phyloP scores from a whole-genome alignment of 2,329 filamentous ascomycete genomes.

The Metarhizium sp. region DNA sequence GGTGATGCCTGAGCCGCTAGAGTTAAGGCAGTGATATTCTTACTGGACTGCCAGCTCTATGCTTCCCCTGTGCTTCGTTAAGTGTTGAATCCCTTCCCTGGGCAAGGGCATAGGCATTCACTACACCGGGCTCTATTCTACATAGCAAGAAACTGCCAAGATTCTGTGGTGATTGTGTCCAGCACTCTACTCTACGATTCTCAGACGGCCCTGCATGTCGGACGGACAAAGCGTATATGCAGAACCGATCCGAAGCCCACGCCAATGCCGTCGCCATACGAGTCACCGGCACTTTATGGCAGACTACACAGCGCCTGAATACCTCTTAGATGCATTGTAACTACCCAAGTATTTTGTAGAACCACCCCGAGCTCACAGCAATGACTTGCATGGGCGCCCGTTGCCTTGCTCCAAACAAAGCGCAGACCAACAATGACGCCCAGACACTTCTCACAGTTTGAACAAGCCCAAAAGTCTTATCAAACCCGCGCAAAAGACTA shows the following conservation, averaged over 20 bases:
- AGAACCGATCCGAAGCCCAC: neutral
- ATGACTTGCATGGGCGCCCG: neutral
- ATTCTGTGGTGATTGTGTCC: neutral
- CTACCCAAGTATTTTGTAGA: neutral
- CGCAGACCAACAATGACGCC: neutral
- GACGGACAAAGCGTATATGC: neutral
- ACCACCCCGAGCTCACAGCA: neutral
- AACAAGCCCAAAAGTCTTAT: constrained; percentile 20
- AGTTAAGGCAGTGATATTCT: no score
- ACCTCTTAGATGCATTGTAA: neutral
- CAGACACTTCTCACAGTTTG: neutral
- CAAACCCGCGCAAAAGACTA: constrained; percentile 19
- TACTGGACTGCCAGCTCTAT: no score
- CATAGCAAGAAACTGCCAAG: no score
- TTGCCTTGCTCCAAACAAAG: neutral
- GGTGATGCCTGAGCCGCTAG: no score
- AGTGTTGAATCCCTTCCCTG: no score
- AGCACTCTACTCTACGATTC: neutral
- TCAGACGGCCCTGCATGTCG: neutral
- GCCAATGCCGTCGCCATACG: neutral
- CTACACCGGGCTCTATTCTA: no score
- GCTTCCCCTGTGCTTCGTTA: no score
- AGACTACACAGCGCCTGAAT: neutral
- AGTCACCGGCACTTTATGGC: neutral
- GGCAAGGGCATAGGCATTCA: no score